Conservation (phyloP, 2,329 filamentous ascomycete species). For the Alternaria postmessia region DNA sequence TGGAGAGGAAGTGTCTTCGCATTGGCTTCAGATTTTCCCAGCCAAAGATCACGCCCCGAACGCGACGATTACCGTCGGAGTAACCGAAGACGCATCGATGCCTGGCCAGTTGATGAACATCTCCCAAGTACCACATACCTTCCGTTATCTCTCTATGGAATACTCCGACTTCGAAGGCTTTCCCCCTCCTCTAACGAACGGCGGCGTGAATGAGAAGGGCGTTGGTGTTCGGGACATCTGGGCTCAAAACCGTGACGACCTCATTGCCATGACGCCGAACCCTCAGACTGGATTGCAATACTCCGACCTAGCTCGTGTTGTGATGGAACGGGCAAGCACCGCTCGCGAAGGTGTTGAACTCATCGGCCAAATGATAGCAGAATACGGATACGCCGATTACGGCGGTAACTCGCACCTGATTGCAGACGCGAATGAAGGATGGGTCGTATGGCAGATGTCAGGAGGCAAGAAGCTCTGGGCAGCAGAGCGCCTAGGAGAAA, state of each 20-base stretch:
- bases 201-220: conserved; percentile 55
- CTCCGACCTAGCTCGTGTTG: conserved; percentile 52
- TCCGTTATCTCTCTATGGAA: conserved; percentile 50
- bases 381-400: conserved; percentile 55
- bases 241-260: conserved; percentile 52
- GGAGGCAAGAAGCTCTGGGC: conserved; percentile 48
- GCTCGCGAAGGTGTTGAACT: conserved; percentile 55
- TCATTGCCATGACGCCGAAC: conserved; percentile 53
- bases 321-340: conserved; percentile 53
- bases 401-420: conserved; percentile 56
- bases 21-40: conserved; percentile 59
- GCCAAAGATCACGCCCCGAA: conserved; percentile 53
- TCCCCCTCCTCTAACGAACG: conserved; percentile 55
- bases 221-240: conserved; percentile 55
- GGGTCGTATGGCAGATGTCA: conserved; percentile 49
- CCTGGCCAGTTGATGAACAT: conserved; percentile 48
- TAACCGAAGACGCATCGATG: conserved; percentile 51
- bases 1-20: conserved; percentile 58
- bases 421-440: conserved; percentile 50
- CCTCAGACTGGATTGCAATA: conserved; percentile 55
- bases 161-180: conserved; percentile 55
- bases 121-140: conserved; percentile 45
- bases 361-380: conserved; percentile 51
- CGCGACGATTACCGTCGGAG: conserved; percentile 55
- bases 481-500: conserved; percentile 42